Conservation (phyloP, 208 protist species). For the Wallacemonas sp. region DNA sequence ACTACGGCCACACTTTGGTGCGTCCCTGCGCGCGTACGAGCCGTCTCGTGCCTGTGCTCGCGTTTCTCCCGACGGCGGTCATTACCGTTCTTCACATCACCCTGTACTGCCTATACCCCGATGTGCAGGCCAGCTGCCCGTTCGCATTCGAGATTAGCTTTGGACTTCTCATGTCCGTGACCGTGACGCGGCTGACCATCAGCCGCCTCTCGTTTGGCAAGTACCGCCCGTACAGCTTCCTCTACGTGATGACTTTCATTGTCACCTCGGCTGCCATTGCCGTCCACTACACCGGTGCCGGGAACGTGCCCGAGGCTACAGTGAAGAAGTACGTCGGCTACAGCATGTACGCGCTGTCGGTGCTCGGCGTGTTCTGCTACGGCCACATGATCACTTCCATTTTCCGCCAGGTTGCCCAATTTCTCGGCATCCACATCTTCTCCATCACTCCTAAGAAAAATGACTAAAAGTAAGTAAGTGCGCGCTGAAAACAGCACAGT, state of each 20-base stretch:
- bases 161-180: constrained; percentile 69
- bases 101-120: constrained; percentile 44
- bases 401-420: constrained; percentile 55
- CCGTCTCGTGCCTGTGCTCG: constrained; percentile 33
- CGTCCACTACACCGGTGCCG: constrained; percentile 32
- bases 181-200: constrained; percentile 77
- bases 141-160: constrained; percentile 82
- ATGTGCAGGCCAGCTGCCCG: constrained; percentile 52
- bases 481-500: neutral
- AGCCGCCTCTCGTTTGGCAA: constrained; percentile 78
- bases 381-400: constrained; percentile 70
- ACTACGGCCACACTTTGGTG: constrained; percentile 51
- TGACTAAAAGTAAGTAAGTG: constrained; percentile 28
- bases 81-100: constrained; percentile 48
- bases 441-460: constrained; percentile 48
- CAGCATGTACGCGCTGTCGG: constrained; percentile 36
- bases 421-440: constrained; percentile 63
- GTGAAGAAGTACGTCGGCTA: constrained; percentile 40
- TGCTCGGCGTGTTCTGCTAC: constrained; percentile 60
- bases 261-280: constrained; percentile 28
- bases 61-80: constrained; percentile 44
- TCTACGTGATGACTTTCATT: constrained; percentile 48
- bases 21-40: constrained; percentile 31
- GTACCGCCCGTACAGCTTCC: constrained; percentile 46
- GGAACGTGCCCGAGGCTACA: constrained; percentile 3